Base-by-base conservation (phyloP, 768 basidiomycete species). In the Phanerochaete sordida region DNA sequence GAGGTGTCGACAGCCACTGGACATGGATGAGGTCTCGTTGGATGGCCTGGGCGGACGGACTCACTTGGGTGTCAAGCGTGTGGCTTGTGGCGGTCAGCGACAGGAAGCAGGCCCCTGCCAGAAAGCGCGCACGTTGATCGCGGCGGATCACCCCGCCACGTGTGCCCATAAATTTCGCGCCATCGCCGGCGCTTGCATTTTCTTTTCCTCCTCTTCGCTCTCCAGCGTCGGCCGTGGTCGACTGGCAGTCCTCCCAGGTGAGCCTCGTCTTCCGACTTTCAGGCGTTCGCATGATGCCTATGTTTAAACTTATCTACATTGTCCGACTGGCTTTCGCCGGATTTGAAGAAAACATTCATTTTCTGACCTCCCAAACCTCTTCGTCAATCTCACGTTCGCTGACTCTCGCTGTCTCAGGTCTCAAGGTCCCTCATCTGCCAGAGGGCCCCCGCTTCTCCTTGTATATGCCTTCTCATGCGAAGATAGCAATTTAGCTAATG, bases 251-350 rank as follows among this genome's bases (percentile, higher is more conserved):
- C 7, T 26, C 24, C 23, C 54, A 53, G 53, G 62, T 60, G 55
- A 63, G 62, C 21, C 11, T 56, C 30, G 12, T 27, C 16, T 23
- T 16, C 23, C 35, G n/a, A 47, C 24, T 43, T 31, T 23, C 47
- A 57, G 37, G 37, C 44, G n/a, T 54, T 60, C 62, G 37, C 51
- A 79, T 88, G 87, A 88, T 90, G 84, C 68, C 74, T 65, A 67
- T 61, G 67, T 61, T 59, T 64, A 74, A 67, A 74, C 76, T 90
- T 91, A 92, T 92, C 91, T 92, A 93, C 91, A 93, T 93, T 92
- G 90, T 91, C 91, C 68, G 84, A 93, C 78, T 77, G 79, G 80
- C 74, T 72, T 65, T 63, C 61, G 69, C 75, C 75, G 73, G 74
- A 71, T 66, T 65, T 82, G 86, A 84, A 77, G 87, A 87, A 53